A percentile compares a stretch with the other conserved stretches of the same genome.
These are phyloP conservation scores for Passiflora organensis DNA, from an alignment of 345 rosid genomes.

Conservation along the genomic window DNA sequence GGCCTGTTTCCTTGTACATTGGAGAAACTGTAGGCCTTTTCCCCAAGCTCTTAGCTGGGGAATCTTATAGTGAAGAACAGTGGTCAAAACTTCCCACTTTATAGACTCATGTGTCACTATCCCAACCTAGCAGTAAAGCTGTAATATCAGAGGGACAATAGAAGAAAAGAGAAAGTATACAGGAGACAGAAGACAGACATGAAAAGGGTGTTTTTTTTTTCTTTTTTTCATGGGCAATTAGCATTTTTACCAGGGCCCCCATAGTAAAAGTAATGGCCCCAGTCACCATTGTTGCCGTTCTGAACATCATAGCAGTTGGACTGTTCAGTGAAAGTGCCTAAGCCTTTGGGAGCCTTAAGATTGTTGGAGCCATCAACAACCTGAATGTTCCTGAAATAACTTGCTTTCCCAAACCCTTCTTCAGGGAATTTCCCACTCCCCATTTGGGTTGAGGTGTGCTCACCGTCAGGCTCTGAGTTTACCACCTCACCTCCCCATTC, in stretches of 20 bases:
- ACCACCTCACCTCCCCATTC: constrained; percentile 99
- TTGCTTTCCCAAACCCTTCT: constrained; percentile 90
- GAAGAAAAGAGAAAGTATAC: constrained; percentile 25
- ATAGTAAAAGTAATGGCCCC: constrained; percentile 97
- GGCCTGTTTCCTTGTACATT: constrained; percentile 43
- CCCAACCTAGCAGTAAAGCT: constrained; percentile 30
- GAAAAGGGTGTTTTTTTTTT: not conserved
- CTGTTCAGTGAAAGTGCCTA: constrained; percentile 88
- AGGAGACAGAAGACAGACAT: not conserved
- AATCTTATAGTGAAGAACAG: constrained; percentile 16
- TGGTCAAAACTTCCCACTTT: constrained; percentile 51
- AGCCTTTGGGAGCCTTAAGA: constrained; percentile 83
- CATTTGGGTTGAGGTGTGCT: constrained; percentile 93
- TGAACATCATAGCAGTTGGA: constrained; percentile 94
- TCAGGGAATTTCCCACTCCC: constrained; percentile 91
- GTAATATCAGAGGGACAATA: constrained; percentile 12
- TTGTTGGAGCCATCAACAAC: constrained; percentile 85
- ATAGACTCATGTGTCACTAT: constrained; percentile 26
- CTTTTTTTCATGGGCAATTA: constrained; percentile 50
- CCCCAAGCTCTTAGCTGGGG: constrained; percentile 38
- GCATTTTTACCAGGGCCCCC: constrained; percentile 92
- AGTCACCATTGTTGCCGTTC: constrained; percentile 76
- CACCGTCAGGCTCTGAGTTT: constrained; percentile 77
- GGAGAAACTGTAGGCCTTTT: constrained; percentile 36
- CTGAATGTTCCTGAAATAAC: constrained; percentile 87